Percentiles rank a stretch among this genome's conserved stretches.
Evolutionary conservation across 2,329 filamentous ascomycete species (phyloP).

Genomic region (Paecilomyces variotii): DNA sequence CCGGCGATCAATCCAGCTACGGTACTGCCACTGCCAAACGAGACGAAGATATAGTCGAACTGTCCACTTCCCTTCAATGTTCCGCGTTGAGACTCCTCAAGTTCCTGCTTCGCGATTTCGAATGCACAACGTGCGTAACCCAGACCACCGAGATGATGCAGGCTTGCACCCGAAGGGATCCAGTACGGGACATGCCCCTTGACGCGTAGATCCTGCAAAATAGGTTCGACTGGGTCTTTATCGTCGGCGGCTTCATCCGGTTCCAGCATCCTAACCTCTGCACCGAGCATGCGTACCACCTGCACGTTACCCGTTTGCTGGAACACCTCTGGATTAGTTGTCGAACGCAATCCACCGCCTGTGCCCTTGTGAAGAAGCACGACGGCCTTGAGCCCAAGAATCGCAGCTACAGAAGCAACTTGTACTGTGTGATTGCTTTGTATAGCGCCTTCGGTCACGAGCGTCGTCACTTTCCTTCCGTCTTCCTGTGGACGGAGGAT

Average conservation of each 20-base stretch:
- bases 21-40: constrained; percentile 30
- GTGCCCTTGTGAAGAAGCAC: constrained; percentile 21
- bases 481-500: constrained; percentile 18
- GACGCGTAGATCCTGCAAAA: constrained; percentile 16
- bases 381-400: constrained; percentile 17
- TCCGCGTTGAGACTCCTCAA: constrained; percentile 8
- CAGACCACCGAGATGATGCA: constrained; percentile 25
- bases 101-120: constrained; percentile 23
- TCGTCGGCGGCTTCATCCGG: constrained; percentile 47
- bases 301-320: constrained; percentile 19
- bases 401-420: constrained; percentile 21
- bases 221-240: constrained; percentile 36
- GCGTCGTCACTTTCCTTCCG: constrained; percentile 13
- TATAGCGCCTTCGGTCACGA: constrained; percentile 29
- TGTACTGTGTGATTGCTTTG: constrained; percentile 32
- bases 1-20: constrained; percentile 27
- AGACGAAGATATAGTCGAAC: constrained; percentile 29
- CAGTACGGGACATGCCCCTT: constrained; percentile 20
- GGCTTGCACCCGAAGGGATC: constrained; percentile 28
- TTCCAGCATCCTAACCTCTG: constrained; percentile 46
- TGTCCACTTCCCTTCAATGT: constrained; percentile 7
- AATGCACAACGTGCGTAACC: constrained; percentile 26
- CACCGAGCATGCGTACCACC: constrained; percentile 19
- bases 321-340: constrained; percentile 13
- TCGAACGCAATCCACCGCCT: constrained; percentile 16